phyloP scores from a whole-genome alignment of 192 early-diverging fungal species.

The Coemansia sp. region DNA sequence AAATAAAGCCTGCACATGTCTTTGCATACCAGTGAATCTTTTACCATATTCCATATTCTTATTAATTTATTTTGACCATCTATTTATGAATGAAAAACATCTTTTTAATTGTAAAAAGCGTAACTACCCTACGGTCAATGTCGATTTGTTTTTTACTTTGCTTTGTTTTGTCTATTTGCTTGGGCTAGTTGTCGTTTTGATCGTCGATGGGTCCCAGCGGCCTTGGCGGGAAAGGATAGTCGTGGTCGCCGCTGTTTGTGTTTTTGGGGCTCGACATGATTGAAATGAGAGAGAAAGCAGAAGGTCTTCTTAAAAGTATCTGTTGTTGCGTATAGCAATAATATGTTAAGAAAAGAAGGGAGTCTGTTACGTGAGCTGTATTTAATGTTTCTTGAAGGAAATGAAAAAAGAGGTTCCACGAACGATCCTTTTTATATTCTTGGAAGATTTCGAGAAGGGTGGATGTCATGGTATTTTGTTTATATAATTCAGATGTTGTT shows the following conservation, averaged over 20 bases:
- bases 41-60: not conserved
- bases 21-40: not conserved
- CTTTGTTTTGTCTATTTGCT: not conserved
- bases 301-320: too few relatives aligned
- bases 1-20: not conserved
- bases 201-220: constrained; percentile 23
- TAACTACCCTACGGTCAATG: not conserved
- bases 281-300: too few relatives aligned
- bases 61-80: not conserved
- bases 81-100: not conserved
- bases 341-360: too few relatives aligned
- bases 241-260: constrained; percentile 14
- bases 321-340: too few relatives aligned
- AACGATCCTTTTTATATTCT: not conserved
- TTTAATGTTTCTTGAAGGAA: too few relatives aligned
- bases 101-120: not conserved
- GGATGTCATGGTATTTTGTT: not conserved
- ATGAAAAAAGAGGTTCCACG: not conserved
- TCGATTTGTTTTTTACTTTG: not conserved
- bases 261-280: constrained; percentile 5
- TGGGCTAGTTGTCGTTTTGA: constrained; percentile 6
- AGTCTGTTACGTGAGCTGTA: too few relatives aligned
- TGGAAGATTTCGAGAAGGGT: not conserved
- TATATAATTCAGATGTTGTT: not conserved
- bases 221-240: constrained; percentile 23